Percentiles rank a stretch among this genome's conserved stretches.
Evolutionary conservation across 306 rosid genomes (phyloP).

Genomic region (Gillenia trifoliata): DNA sequence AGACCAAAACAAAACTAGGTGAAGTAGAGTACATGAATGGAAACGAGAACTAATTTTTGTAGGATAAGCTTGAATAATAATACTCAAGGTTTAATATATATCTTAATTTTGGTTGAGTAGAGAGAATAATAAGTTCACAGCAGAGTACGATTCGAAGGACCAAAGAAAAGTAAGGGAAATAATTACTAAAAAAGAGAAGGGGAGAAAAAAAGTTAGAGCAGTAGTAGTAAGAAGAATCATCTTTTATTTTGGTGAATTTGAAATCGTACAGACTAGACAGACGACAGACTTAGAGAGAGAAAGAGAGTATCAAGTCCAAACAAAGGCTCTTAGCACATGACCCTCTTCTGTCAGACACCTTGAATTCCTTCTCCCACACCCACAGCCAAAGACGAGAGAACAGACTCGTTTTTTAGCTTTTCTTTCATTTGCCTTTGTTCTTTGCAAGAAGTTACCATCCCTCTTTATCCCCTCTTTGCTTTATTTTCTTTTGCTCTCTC

Average conservation of each 20-base stretch:
- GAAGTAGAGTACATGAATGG: not conserved
- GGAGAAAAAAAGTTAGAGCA: slow-evolving; percentile 14
- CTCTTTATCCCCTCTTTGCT: slow-evolving; percentile 51
- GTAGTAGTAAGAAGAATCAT: slow-evolving; percentile 70
- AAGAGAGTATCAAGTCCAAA: not conserved
- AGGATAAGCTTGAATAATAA: not conserved
- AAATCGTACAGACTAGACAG: slow-evolving; percentile 42
- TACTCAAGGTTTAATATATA: not conserved
- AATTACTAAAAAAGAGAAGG: slow-evolving; percentile 34
- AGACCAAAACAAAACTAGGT: too few relatives aligned
- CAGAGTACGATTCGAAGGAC: slow-evolving; percentile 12
- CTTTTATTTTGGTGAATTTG: slow-evolving; percentile 65
- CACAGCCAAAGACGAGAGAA: not conserved
- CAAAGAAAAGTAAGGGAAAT: slow-evolving; percentile 20
- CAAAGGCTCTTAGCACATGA: slow-evolving; percentile 78
- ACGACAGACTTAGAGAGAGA: not conserved
- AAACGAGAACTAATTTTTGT: not conserved
- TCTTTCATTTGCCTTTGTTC: slow-evolving; percentile 48
- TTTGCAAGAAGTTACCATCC: slow-evolving; percentile 87
- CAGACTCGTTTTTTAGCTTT: slow-evolving; percentile 9
- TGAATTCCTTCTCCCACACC: slow-evolving; percentile 65
- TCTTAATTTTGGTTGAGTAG: not conserved
- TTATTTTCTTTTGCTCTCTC: slow-evolving; percentile 31
- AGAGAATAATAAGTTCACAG: not conserved
- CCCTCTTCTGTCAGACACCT: slow-evolving; percentile 67